phyloP scores from a whole-genome alignment of 2,329 filamentous ascomycete genomes.

The Fusarium ambrosium region DNA sequence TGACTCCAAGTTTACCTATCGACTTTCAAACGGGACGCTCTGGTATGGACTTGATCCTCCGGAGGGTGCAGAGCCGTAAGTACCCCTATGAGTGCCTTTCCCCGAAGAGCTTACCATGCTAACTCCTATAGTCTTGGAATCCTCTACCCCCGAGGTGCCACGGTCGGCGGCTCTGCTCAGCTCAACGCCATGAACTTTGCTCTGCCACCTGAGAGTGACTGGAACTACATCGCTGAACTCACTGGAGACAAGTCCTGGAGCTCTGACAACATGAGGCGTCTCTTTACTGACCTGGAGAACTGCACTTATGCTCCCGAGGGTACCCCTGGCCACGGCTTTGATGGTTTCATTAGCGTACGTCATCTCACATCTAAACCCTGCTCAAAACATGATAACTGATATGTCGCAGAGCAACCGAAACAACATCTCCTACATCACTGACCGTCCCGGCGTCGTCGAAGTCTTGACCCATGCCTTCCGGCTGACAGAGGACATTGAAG shows the following conservation, averaged over 20 bases:
- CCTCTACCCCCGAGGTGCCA: conserved; percentile 41
- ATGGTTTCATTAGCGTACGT: conserved; percentile 53
- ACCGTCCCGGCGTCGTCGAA: conserved; percentile 25
- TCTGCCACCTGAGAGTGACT: conserved; percentile 30
- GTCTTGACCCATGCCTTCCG: conserved; percentile 18
- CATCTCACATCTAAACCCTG: fast-evolving
- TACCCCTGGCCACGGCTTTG: conserved; percentile 57
- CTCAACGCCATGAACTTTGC: conserved; percentile 41
- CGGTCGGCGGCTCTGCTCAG: conserved; percentile 34
- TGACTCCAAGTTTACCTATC: conserved; percentile 42
- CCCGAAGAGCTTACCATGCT: fast-evolving
- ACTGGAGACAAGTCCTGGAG: conserved; percentile 60
- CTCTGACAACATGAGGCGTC: conserved; percentile 55
- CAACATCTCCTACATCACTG: conserved; percentile 35
- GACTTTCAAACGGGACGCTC: conserved; percentile 27
- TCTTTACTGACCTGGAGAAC: conserved; percentile 58
- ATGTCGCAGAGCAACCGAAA: conserved; percentile 35
- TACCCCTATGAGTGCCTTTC: not conserved
- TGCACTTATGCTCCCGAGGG: conserved; percentile 55
- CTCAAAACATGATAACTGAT: not conserved
- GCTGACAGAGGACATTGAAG: conserved; percentile 25
- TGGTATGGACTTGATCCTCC: conserved; percentile 52
- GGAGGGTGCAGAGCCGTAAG: conserved; percentile 41
- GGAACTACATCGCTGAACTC: conserved; percentile 53
- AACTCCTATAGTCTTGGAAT: conserved; percentile 26